These are phyloP conservation scores for Omphalea diandra DNA, from an alignment of 441 rosid species.

Conservation along the genomic window DNA sequence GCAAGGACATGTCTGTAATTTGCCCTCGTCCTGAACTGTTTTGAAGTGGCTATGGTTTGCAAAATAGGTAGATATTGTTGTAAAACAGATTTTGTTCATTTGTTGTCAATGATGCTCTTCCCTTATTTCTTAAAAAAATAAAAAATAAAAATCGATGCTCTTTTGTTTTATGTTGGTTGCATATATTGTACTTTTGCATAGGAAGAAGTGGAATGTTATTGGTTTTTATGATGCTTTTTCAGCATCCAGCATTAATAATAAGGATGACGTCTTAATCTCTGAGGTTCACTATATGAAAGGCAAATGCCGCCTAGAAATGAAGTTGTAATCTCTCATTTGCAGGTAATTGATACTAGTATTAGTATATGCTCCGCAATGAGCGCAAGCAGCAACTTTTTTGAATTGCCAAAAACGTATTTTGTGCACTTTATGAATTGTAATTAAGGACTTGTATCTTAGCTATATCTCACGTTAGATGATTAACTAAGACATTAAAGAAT, in stretches of 20 bases:
- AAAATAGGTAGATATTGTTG: conserved; percentile 37
- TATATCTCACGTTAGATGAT: too few relatives aligned
- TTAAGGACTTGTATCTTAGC: neutral
- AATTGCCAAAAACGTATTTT: too few relatives aligned
- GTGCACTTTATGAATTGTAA: neutral
- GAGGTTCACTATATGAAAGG: neutral
- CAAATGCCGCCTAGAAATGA: neutral
- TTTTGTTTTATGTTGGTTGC: conserved; percentile 21
- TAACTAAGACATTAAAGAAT: too few relatives aligned
- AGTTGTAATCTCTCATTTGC: neutral
- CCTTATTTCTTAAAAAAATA: conserved; percentile 14
- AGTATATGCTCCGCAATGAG: too few relatives aligned
- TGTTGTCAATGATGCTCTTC: conserved; percentile 29
- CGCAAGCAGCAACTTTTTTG: too few relatives aligned
- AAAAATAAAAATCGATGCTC: too few relatives aligned
- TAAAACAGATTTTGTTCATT: conserved; percentile 30
- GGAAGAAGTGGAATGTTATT: conserved; percentile 15
- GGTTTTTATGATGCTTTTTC: conserved; percentile 4
- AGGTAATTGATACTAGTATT: too few relatives aligned
- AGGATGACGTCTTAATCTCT: neutral
- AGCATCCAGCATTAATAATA: neutral
- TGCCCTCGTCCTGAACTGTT: conserved; percentile 21
- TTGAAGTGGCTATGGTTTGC: conserved; percentile 24
- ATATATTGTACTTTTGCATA: conserved; percentile 14
- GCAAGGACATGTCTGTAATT: conserved; percentile 31